Percentiles rank a stretch among this genome's conserved stretches.
Conservation (phyloP, 2,329 filamentous ascomycete genomes). For the Dactylella cylindrospora region DNA sequence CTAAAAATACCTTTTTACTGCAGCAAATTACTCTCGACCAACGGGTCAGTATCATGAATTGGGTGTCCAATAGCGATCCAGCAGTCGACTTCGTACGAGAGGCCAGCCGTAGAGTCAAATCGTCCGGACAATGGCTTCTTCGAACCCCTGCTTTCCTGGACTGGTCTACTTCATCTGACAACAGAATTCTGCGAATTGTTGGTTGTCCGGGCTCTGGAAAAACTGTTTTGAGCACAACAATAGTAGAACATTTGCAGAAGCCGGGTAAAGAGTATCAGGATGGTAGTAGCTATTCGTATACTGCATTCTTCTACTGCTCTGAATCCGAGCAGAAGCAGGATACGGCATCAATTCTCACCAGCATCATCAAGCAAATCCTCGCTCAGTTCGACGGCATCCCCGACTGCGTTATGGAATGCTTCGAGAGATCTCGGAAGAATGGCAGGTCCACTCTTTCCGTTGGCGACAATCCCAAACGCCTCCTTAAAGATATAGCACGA, state of each 20-base stretch:
- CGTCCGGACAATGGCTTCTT: constrained; percentile 17
- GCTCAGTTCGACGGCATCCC: constrained; percentile 1
- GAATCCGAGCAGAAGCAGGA: constrained; percentile 13
- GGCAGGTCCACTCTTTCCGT: background rate
- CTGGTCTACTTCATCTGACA: constrained; percentile 1
- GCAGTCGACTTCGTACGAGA: constrained; percentile 4
- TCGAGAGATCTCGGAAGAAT: constrained; percentile 1
- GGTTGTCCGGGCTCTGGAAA: constrained; percentile 25
- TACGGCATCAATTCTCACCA: constrained; percentile 3
- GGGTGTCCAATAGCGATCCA: constrained; percentile 14
- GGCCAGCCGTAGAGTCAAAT: constrained; percentile 1
- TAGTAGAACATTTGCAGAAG: constrained; percentile 10
- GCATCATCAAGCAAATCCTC: constrained; percentile 21
- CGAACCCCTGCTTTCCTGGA: background rate
- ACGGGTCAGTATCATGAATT: constrained; percentile 15
- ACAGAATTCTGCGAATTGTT: constrained; percentile 11
- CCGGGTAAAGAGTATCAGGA: background rate
- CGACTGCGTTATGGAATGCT: constrained; percentile 11
- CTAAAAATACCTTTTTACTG: background rate
- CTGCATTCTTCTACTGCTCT: constrained; percentile 25
- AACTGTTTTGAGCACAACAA: constrained; percentile 26
- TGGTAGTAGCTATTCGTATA: background rate
- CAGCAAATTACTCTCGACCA: background rate
- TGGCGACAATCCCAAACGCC: constrained; percentile 8
- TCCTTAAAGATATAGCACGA: constrained; percentile 5